Percentiles rank a stretch among this genome's conserved stretches.
These are phyloP conservation scores for Tricharina praecox DNA, from an alignment of 495 filamentous ascomycete genomes.

Conservation along the genomic window DNA sequence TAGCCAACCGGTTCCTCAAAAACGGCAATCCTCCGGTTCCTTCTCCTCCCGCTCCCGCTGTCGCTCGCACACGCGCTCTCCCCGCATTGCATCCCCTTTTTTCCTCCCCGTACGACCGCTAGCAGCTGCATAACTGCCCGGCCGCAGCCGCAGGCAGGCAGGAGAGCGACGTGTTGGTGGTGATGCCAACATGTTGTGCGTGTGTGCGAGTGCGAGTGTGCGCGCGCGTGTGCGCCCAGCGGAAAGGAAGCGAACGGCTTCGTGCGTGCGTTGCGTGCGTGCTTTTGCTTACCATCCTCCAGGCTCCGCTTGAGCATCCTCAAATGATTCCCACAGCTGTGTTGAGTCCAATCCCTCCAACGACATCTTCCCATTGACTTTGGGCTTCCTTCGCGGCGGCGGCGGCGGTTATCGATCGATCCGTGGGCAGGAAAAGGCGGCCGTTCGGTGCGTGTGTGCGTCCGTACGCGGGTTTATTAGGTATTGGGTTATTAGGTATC, in stretches of 20 bases:
- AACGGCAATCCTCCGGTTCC: background rate
- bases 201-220: too few relatives aligned
- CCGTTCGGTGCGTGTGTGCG: too few relatives aligned
- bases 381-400: background rate
- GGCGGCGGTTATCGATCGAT: too few relatives aligned
- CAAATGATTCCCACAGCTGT: slow-evolving; percentile 68
- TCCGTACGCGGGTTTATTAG: too few relatives aligned
- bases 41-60: background rate
- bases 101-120: background rate
- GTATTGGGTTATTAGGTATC: too few relatives aligned
- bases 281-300: slow-evolving; percentile 94
- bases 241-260: too few relatives aligned
- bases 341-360: slow-evolving; percentile 86
- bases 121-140: too few relatives aligned
- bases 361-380: slow-evolving; percentile 50
- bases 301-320: slow-evolving; percentile 58
- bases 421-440: too few relatives aligned
- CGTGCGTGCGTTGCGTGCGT: too few relatives aligned
- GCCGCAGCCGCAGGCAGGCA: background rate
- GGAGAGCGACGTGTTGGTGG: background rate
- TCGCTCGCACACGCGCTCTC: background rate
- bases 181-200: too few relatives aligned
- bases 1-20: background rate
- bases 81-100: background rate
- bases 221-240: too few relatives aligned